These are phyloP conservation scores for Isochrysis galbana DNA, from an alignment of 78 protist genomes.

Conservation along the genomic window DNA sequence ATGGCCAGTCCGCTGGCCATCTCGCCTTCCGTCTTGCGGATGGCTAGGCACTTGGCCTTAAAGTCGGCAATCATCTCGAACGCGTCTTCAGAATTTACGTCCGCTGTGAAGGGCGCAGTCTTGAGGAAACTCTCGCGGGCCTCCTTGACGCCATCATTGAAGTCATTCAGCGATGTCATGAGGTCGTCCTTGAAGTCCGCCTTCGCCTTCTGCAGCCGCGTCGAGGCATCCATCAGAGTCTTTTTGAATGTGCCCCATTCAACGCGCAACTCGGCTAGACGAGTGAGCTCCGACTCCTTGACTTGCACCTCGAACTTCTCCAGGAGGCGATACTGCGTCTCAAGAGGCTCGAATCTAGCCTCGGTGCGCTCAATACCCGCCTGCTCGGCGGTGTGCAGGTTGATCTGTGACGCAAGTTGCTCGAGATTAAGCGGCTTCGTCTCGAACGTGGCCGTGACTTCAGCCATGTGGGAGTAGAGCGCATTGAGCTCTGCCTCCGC, in stretches of 20 bases:
- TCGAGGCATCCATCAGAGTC: constrained; percentile 23
- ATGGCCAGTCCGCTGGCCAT: too few relatives aligned
- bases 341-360: constrained; percentile 74
- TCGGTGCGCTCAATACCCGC: too few relatives aligned
- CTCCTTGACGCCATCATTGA: neutral
- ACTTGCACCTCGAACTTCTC: constrained; percentile 45
- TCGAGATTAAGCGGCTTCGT: too few relatives aligned
- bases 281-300: constrained; percentile 32
- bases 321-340: constrained; percentile 59
- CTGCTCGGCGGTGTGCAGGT: too few relatives aligned
- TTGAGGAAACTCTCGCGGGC: neutral
- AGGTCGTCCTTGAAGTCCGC: constrained; percentile 57
- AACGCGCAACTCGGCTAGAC: constrained; percentile 20
- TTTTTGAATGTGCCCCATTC: constrained; percentile 1
- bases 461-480: too few relatives aligned
- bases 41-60: too few relatives aligned
- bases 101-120: neutral
- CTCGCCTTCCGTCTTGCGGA: too few relatives aligned
- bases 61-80: too few relatives aligned
- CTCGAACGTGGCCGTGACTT: too few relatives aligned
- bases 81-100: too few relatives aligned
- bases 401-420: too few relatives aligned
- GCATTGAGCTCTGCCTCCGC: too few relatives aligned
- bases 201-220: constrained; percentile 20
- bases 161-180: neutral